phyloP scores from a whole-genome alignment of 176 grass and related monocot genomes.

The Oryza punctata region DNA sequence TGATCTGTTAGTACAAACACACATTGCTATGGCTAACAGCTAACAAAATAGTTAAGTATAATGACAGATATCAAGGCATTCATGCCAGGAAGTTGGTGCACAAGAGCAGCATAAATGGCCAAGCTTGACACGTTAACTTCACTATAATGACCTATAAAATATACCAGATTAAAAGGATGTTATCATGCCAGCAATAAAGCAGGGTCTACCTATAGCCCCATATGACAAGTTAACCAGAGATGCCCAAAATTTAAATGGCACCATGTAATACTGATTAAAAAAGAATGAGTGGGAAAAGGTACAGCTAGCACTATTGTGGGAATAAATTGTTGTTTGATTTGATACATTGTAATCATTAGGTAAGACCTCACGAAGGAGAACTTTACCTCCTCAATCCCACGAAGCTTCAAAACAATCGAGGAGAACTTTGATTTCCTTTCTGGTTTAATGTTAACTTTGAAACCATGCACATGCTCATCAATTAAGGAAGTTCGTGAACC shows the following conservation, averaged over 20 bases:
- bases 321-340: no score
- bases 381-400: constrained; percentile 92
- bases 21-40: not conserved
- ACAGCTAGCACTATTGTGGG: not conserved
- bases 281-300: not conserved
- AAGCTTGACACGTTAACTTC: constrained; percentile 25
- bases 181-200: constrained; percentile 37
- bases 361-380: not conserved
- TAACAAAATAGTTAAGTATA: not conserved
- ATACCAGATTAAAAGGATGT: not conserved
- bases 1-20: constrained; percentile 24
- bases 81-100: constrained; percentile 1
- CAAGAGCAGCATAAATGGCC: constrained; percentile 28
- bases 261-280: not conserved
- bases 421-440: constrained; percentile 99
- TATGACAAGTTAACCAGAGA: not conserved
- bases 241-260: constrained; percentile 6
- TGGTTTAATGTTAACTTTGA: constrained; percentile 90
- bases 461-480: constrained; percentile 89
- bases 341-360: no score
- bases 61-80: constrained; percentile 15
- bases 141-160: constrained; percentile 12
- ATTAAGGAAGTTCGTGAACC: constrained; percentile 56
- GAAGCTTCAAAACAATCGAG: constrained; percentile 88
- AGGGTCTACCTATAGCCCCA: not conserved